Conservation (phyloP, 768 basidiomycete genomes). For the Xerocomellus amylosporus region DNA sequence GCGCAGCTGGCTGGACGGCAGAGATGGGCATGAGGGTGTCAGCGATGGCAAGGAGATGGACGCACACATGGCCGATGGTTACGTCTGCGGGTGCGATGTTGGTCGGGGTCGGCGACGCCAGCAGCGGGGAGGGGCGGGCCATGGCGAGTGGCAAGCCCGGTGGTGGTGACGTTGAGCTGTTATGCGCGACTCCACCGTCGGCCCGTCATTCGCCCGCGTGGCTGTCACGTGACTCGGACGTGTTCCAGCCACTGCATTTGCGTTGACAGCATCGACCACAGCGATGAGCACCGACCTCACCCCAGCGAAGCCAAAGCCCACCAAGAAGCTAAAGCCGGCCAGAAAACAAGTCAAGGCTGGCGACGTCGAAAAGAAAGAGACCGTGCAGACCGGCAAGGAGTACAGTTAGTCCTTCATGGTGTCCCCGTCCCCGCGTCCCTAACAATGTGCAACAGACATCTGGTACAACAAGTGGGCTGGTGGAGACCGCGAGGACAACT, state of each 20-base stretch:
- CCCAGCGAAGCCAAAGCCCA: slow-evolving; percentile 25
- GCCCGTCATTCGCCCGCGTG: slow-evolving; percentile 22
- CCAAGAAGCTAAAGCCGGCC: slow-evolving; percentile 85
- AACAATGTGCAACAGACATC: slow-evolving; percentile 55
- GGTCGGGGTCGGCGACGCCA: slow-evolving; percentile 44
- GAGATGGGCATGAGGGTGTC: slow-evolving; percentile 12
- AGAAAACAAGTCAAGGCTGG: slow-evolving; percentile 90
- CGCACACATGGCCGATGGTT: slow-evolving; percentile 63
- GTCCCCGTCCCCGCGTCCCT: not conserved
- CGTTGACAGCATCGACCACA: slow-evolving; percentile 6
- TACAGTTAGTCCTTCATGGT: slow-evolving; percentile 67
- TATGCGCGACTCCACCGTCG: slow-evolving; percentile 5
- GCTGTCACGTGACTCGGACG: slow-evolving; percentile 19
- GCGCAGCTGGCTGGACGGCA: slow-evolving; percentile 58
- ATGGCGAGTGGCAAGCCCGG: slow-evolving; percentile 34
- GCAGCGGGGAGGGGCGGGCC: slow-evolving; percentile 45
- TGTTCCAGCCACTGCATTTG: not conserved
- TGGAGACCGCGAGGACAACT: slow-evolving; percentile 93
- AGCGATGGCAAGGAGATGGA: slow-evolving; percentile 13
- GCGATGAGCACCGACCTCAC: slow-evolving; percentile 32
- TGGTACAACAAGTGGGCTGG: slow-evolving; percentile 99
- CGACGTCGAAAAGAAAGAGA: slow-evolving; percentile 85
- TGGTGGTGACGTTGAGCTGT: slow-evolving; percentile 10
- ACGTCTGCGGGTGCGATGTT: slow-evolving; percentile 43
- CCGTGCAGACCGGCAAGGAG: slow-evolving; percentile 90